Evolutionary conservation across 805 yeast species (phyloP).

Genomic region (Schizosaccharomyces osmophilus): DNA sequence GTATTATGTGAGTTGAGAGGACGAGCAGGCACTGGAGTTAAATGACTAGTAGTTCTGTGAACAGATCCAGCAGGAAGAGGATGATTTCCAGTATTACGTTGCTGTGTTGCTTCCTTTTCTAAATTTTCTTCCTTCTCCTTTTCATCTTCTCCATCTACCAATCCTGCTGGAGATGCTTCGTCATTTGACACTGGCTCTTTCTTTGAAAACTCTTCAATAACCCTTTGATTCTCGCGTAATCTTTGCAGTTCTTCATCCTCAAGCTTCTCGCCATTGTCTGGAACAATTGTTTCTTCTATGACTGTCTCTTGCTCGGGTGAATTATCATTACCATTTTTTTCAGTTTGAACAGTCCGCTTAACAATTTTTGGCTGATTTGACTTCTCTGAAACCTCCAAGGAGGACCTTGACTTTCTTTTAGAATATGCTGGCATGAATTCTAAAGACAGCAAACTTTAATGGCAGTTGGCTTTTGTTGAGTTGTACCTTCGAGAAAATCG

Average conservation of each 20-base stretch:
- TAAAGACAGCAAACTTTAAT: neutral
- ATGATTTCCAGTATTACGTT: neutral
- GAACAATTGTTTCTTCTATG: too few species aligned
- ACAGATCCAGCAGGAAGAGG: slow-evolving; percentile 1
- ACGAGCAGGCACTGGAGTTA: neutral
- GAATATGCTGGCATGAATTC: neutral
- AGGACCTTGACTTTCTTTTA: neutral
- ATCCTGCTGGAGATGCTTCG: neutral
- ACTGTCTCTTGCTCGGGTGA: neutral
- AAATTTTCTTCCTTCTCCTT: neutral
- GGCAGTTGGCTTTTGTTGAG: neutral
- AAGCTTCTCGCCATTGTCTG: neutral
- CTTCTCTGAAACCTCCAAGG: neutral
- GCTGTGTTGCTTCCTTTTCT: neutral
- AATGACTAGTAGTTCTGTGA: neutral
- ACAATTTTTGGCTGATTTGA: neutral
- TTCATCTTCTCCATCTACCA: neutral
- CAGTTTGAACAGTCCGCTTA: neutral
- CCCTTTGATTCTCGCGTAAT: neutral
- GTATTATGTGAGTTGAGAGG: neutral
- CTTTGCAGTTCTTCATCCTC: neutral
- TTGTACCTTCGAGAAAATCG: too few species aligned
- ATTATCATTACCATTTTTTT: neutral
- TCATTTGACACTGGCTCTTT: neutral
- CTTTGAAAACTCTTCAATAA: neutral